These are phyloP conservation scores for Tolypocladium amazonense DNA, from an alignment of 2,329 filamentous ascomycete genomes.

Conservation along the genomic window DNA sequence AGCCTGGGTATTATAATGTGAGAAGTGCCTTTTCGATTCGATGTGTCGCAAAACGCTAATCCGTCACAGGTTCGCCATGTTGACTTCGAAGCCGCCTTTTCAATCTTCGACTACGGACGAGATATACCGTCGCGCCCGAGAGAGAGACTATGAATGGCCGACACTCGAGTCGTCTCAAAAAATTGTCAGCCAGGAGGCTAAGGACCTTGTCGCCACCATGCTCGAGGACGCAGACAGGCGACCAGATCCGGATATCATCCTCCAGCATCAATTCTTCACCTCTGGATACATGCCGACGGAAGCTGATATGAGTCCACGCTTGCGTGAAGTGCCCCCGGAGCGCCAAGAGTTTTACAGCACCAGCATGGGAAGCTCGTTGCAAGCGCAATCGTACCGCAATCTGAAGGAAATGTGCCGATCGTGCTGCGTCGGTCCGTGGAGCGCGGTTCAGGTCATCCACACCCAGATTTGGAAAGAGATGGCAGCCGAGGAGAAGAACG, in stretches of 20 bases:
- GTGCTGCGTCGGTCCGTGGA: conserved; percentile 49
- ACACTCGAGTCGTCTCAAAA: conserved; percentile 53
- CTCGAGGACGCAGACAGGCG: conserved; percentile 65
- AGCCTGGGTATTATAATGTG: conserved; percentile 93
- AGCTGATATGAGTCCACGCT: conserved; percentile 45
- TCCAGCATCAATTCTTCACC: conserved; percentile 71
- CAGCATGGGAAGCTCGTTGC: conserved; percentile 32
- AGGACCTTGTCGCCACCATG: conserved; percentile 67
- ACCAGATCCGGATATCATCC: conserved; percentile 66
- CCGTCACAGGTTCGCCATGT: conserved; percentile 70
- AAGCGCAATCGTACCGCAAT: conserved; percentile 37
- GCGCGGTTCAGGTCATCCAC: conserved; percentile 32
- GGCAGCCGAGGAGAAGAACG: conserved; percentile 56
- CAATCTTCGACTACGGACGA: conserved; percentile 84
- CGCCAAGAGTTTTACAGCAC: conserved; percentile 45
- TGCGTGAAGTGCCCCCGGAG: conserved; percentile 48
- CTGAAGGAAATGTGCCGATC: conserved; percentile 46
- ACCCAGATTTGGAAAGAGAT: conserved; percentile 56
- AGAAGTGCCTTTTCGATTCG: neutral
- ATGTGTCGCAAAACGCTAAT: neutral
- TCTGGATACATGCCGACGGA: conserved; percentile 60
- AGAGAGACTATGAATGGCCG: conserved; percentile 74
- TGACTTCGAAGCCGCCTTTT: conserved; percentile 92
- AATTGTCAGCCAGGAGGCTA: conserved; percentile 64
- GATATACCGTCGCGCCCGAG: conserved; percentile 62